Conservation (phyloP, 1,284 basidiomycete genomes). For the Coriolopsis trogii region DNA sequence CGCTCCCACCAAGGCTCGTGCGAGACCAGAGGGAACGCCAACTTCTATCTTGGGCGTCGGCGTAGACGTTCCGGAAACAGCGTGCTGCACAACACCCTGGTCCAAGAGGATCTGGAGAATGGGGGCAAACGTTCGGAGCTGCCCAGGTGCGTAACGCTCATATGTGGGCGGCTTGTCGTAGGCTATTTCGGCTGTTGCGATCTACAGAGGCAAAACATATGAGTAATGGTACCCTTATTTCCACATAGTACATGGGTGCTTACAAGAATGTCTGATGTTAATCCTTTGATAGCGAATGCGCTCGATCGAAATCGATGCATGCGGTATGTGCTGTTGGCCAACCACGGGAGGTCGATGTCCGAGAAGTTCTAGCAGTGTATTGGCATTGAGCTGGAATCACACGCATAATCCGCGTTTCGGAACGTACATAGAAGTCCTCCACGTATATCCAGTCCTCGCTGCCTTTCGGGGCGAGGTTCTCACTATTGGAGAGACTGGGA, state of each 20-base stretch:
- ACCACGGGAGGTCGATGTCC: conserved; percentile 52
- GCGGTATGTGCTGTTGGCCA: conserved; percentile 56
- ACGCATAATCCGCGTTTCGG: neutral
- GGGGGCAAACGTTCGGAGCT: conserved; percentile 34
- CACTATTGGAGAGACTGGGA: conserved; percentile 48
- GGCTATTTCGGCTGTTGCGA: conserved; percentile 59
- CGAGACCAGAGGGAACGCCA: conserved; percentile 19
- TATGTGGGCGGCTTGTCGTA: conserved; percentile 51
- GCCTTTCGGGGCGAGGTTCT: conserved; percentile 55
- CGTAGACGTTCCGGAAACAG: conserved; percentile 22
- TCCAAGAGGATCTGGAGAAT: conserved; percentile 28
- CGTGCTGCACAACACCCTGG: conserved; percentile 14
- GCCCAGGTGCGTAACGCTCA: conserved; percentile 51
- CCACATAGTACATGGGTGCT: conserved; percentile 22
- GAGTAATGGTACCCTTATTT: neutral
- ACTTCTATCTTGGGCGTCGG: conserved; percentile 26
- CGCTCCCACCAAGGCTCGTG: neutral
- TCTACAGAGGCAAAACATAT: conserved; percentile 40
- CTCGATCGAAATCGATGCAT: conserved; percentile 78
- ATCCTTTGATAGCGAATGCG: conserved; percentile 79
- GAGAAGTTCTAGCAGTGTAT: conserved; percentile 47
- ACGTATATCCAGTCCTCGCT: conserved; percentile 80
- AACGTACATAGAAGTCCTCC: conserved; percentile 62
- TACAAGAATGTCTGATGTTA: conserved; percentile 83
- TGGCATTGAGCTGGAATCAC: neutral